Evolutionary conservation across 2,329 filamentous ascomycete genomes (phyloP).

Genomic region (Venturia carpophila): DNA sequence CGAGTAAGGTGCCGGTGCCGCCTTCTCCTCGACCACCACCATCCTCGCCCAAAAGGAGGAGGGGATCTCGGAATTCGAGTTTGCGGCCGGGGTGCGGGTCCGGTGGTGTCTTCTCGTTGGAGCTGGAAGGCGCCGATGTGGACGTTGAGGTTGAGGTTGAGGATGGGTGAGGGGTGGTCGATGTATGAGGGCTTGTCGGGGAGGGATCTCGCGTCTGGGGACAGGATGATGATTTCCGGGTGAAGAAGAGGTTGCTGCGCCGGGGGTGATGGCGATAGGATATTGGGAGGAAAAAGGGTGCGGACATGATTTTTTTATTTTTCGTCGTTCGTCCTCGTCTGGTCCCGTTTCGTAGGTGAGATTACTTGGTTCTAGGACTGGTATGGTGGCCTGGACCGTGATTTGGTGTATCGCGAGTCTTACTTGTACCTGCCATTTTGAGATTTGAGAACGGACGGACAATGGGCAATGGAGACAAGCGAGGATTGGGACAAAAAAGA

Average conservation of each 20-base stretch:
- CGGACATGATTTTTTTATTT: neutral
- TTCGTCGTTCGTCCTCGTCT: too few species aligned
- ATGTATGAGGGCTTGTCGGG: too few species aligned
- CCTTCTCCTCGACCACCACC: too few species aligned
- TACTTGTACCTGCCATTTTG: too few species aligned
- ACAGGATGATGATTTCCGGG: neutral
- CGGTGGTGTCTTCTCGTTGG: neutral
- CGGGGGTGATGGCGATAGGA: neutral
- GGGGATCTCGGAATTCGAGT: neutral
- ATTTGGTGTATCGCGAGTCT: too few species aligned
- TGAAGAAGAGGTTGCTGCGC: neutral
- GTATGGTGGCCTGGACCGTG: too few species aligned
- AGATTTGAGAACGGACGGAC: neutral
- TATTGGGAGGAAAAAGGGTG: neutral
- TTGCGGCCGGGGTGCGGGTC: neutral
- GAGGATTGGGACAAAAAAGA: neutral
- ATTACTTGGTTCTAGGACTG: too few species aligned
- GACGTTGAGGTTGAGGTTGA: too few species aligned
- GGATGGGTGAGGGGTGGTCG: too few species aligned
- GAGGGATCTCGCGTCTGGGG: too few species aligned
- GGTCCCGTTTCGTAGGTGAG: too few species aligned
- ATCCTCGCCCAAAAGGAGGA: neutral
- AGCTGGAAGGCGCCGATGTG: too few species aligned
- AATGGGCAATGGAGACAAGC: neutral
- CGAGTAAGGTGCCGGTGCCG: neutral